Conservation (phyloP, 768 basidiomycete genomes). For the Mycena indigotica region DNA sequence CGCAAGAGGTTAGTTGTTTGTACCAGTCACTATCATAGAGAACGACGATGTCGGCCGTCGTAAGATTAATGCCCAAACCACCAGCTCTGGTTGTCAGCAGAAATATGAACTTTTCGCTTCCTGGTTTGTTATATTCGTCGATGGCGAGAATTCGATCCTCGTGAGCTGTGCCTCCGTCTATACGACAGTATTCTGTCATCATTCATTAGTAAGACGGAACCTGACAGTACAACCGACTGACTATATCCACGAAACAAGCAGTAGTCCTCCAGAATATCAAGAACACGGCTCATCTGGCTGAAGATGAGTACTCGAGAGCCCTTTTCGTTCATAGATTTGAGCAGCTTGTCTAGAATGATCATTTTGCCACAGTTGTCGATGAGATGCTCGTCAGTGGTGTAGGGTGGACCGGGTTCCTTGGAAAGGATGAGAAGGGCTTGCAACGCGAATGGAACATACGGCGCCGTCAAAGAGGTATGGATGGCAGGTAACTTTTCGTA, state of each 20-base stretch:
- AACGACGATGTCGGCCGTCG: constrained; percentile 92
- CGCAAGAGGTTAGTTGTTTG: no score
- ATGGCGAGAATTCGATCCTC: constrained; percentile 95
- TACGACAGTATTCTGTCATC: constrained; percentile 85
- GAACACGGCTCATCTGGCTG: constrained; percentile 98
- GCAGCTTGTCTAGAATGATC: constrained; percentile 94
- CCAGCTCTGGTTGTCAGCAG: constrained; percentile 95
- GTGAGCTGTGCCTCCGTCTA: constrained; percentile 94
- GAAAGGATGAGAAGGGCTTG: not conserved
- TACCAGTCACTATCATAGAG: constrained; percentile 97
- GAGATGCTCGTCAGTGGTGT: constrained; percentile 96
- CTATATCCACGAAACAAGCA: constrained; percentile 89
- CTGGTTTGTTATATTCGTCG: constrained; percentile 96
- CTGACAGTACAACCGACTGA: constrained; percentile 41
- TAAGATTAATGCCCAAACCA: constrained; percentile 95
- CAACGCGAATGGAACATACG: constrained; percentile 37
- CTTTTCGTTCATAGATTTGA: constrained; percentile 83
- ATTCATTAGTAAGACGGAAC: constrained; percentile 7
- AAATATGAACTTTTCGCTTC: constrained; percentile 95
- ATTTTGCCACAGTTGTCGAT: constrained; percentile 95
- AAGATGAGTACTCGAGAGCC: constrained; percentile 97
- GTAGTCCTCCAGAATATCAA: constrained; percentile 97
- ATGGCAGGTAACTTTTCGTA: constrained; percentile 33
- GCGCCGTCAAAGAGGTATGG: constrained; percentile 61
- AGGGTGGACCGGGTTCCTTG: constrained; percentile 97